Base-by-base conservation (phyloP, 805 yeast genomes). In the Starmerella etchellsii region DNA sequence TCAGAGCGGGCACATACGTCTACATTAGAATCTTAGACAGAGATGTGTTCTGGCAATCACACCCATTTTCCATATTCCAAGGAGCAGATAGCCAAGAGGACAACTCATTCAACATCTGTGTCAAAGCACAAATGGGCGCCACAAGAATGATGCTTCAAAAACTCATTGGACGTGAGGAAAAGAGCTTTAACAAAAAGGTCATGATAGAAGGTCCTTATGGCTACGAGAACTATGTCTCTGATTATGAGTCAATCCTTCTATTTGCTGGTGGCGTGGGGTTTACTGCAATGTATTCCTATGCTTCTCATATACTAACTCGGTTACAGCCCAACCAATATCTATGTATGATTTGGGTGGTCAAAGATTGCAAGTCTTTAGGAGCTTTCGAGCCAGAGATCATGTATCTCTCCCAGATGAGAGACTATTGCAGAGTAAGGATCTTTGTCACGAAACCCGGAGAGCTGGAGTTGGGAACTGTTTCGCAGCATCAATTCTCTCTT, bases 191-290 rank as follows among this genome's bases (percentile, higher is more conserved):
- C 24, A 53, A 68, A 37, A 63, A 67, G 38, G 66, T 73, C 3
- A 48, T 71, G 5, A 63, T 75, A 21, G 82, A 76, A 50, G 82
- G 82, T 0, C 76, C 79, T 0, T 76, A 76, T 49, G 81, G 81
- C 1, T 59, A 63, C 9, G 58, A 64, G 9, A 53, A 52, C 36
- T 74, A 74, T 4, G 67, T 70, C 44, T 63, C 64, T 36, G 64
- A 65, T 22, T 73, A 68, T 50, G 63, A 64, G 24, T 62, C 65
- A 29, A 66, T 70, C 1, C 58, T 74, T 8, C 67, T 74, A 35
- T 58, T 76, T 23, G 76, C 79, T 2, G 81, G 81, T 3, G 82
- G 81, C 11, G 73, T 72, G 41, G 82, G 82, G 11, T 67, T 76
- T 52, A 73, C 81, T 0, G 78, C 73, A 1, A 61, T 72, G 34